Base-by-base conservation (phyloP, 345 rosid genomes). In the Corchorus olitorius region DNA sequence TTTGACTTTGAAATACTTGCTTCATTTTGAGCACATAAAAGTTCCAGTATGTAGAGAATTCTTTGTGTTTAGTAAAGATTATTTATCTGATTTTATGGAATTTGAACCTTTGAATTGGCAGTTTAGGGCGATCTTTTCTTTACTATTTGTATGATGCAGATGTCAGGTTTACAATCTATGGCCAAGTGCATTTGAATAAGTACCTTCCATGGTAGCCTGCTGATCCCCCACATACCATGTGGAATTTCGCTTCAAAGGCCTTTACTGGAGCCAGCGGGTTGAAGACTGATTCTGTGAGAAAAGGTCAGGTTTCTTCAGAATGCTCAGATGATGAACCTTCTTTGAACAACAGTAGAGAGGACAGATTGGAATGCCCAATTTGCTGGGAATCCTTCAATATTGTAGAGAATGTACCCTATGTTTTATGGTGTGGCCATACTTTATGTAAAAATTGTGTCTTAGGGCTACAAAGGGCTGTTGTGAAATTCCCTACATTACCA, bases 361-460 rank as follows among this genome's bases (percentile, higher is more conserved):
- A 89, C 43, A 86, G 76, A 72, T 70, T 89, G 76, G 96, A 91
- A 73, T 91, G 96, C 78, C 90, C 96, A 0, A 81, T 91, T 56
- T 91, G 96, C 77, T 89, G 91, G 90, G 93, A 91, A 79, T 83
- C 87, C 65, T 89, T 91, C 86, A 88, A 91, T 35, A 83, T 91
- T 53, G 85, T 88, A 39, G 95, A 91, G 82, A 91, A 89, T 75
- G 80, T 88, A 76, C 93, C 95, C 19, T 83, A 86, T 75, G 90
- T 89, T 75, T 75, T 89, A 65, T 91, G 93, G 95, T 91, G 95
- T 66, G 95, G 95, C 70, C 95, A 91, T 68, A 88, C 93, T 19
- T 79, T 91, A 41, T 91, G 95, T 79, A 86, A 86, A 78, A 84
- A 81, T 75, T 91, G 96, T 65, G 88, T 91, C 49, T 65, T 88